Percentiles rank a stretch among this genome's conserved stretches.
These are phyloP conservation scores for Yamadazyma oceani DNA, from an alignment of 1,139 yeast genomes.

Conservation along the genomic window DNA sequence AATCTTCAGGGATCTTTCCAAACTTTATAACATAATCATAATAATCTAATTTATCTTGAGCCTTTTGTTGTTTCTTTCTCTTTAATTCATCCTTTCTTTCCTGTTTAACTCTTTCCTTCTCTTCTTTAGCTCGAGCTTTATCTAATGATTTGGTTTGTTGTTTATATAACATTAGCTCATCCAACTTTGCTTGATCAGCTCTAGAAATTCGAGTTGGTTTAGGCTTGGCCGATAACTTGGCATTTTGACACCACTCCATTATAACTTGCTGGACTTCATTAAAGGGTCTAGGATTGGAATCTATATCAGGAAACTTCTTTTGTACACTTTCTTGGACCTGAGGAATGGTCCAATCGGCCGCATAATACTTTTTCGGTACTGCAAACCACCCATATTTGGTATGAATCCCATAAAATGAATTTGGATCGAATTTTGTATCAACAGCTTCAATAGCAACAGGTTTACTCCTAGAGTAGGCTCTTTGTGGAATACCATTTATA, in stretches of 20 bases:
- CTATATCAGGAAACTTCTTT: conserved; percentile 13
- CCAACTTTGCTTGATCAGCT: conserved; percentile 18
- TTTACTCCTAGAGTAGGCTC: too few species aligned
- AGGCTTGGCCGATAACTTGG: conserved; percentile 20
- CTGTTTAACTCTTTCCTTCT: conserved; percentile 1
- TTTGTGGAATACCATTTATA: too few species aligned
- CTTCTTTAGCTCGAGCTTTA: conserved; percentile 3
- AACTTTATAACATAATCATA: conserved; percentile 11
- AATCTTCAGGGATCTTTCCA: conserved; percentile 11
- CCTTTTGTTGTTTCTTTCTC: conserved; percentile 4
- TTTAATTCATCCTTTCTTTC: background rate
- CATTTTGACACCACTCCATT: conserved; percentile 25
- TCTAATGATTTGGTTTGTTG: conserved; percentile 20
- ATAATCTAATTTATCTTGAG: conserved; percentile 3
- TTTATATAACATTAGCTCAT: conserved; percentile 23
- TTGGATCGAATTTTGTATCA: conserved; percentile 15
- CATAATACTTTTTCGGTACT: conserved; percentile 27
- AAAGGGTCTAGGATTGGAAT: conserved; percentile 4
- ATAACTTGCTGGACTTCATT: conserved; percentile 20
- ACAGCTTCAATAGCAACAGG: too few species aligned
- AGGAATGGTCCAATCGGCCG: conserved; percentile 30
- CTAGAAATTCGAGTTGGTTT: conserved; percentile 19
- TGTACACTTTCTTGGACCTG: conserved; percentile 11
- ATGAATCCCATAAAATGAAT: conserved; percentile 20
- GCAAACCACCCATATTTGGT: conserved; percentile 37